These are phyloP conservation scores for Trichoderma aggressivum DNA, from an alignment of 2,329 filamentous ascomycete genomes.

Conservation along the genomic window DNA sequence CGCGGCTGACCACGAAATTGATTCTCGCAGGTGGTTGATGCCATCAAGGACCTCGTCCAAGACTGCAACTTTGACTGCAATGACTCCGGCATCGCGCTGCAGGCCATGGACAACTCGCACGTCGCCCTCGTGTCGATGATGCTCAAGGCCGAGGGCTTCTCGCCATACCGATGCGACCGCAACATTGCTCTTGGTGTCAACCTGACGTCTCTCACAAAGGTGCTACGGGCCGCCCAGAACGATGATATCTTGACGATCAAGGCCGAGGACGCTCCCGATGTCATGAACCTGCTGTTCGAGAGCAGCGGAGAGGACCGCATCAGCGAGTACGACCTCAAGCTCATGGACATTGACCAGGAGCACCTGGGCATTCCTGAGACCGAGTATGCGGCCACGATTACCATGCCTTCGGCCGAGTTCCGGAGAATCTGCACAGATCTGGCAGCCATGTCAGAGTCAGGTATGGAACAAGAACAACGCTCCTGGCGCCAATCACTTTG, in stretches of 20 bases:
- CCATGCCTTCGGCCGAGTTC: constrained; percentile 87
- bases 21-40: constrained; percentile 76
- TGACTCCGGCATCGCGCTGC: constrained; percentile 95
- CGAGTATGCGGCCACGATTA: constrained; percentile 90
- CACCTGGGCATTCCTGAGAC: constrained; percentile 98
- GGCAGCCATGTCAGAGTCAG: constrained; percentile 89
- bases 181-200: constrained; percentile 99
- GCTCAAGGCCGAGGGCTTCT: constrained; percentile 92
- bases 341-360: constrained; percentile 99
- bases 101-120: constrained; percentile 99
- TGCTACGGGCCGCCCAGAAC: constrained; percentile 88
- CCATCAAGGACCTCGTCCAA: constrained; percentile 98
- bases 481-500: background rate
- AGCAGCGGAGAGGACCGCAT: constrained; percentile 82
- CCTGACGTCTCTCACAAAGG: constrained; percentile 93
- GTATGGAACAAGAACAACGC: constrained; percentile 45
- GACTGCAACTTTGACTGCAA: constrained; percentile 99
- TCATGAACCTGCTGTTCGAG: constrained; percentile 94
- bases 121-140: constrained; percentile 98
- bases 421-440: constrained; percentile 92
- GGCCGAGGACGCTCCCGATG: constrained; percentile 94
- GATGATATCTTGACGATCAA: constrained; percentile 95
- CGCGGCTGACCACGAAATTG: background rate
- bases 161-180: constrained; percentile 94
- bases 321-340: constrained; percentile 98